Evolutionary conservation across 352 stramenopile species (phyloP).

Genomic region (Phytophthora brassicae): DNA sequence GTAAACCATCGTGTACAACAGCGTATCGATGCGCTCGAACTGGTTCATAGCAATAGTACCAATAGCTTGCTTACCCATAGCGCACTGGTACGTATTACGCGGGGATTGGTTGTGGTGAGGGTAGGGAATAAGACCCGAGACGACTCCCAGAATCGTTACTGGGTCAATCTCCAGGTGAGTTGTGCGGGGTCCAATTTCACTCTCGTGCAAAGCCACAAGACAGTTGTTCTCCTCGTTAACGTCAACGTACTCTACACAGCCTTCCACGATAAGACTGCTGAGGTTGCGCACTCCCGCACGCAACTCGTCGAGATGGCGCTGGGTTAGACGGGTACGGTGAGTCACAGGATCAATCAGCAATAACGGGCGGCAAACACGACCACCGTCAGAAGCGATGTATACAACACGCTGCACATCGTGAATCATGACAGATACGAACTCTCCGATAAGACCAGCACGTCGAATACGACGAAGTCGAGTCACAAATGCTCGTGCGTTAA

Average conservation of each 20-base stretch:
- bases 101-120: conserved; percentile 99
- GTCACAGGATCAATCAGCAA: conserved; percentile 92
- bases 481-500: conserved; percentile 90
- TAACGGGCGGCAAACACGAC: conserved; percentile 97
- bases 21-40: conserved; percentile 98
- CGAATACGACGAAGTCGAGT: conserved; percentile 81
- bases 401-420: conserved; percentile 97
- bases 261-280: conserved; percentile 89
- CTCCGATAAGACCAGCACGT: conserved; percentile 86
- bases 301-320: conserved; percentile 95
- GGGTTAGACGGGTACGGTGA: conserved; percentile 91
- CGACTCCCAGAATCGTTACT: conserved; percentile 98
- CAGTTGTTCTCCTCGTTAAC: conserved; percentile 99
- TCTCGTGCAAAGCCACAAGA: conserved; percentile 95
- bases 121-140: conserved; percentile 98
- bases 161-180: conserved; percentile 99
- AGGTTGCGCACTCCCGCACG: conserved; percentile 75
- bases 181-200: conserved; percentile 88
- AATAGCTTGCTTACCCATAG: conserved; percentile 99
- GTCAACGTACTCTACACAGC: conserved; percentile 99
- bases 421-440: conserved; percentile 99
- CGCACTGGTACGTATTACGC: conserved; percentile 99
- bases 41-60: conserved; percentile 99
- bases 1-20: conserved; percentile 99
- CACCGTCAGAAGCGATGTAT: conserved; percentile 98